Evolutionary conservation across 2,329 filamentous ascomycete genomes (phyloP).

Genomic region (Aphanocladium album): DNA sequence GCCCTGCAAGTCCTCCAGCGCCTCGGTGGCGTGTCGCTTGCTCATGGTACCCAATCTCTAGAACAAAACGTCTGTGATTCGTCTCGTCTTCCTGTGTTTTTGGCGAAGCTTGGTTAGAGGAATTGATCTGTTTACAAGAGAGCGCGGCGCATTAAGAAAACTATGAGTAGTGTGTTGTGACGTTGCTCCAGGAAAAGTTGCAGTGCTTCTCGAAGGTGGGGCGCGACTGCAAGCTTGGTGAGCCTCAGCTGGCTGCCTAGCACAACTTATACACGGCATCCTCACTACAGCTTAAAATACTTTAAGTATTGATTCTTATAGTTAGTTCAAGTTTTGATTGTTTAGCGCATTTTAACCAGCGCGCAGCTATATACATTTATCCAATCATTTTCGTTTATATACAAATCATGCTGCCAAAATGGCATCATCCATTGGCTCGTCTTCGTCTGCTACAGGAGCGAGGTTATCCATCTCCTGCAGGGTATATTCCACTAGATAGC

Average conservation of each 20-base stretch:
- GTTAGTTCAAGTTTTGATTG: not conserved
- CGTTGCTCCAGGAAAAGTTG: not conserved
- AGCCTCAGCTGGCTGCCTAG: not conserved
- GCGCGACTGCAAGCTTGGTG: not conserved
- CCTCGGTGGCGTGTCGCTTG: conserved; percentile 57
- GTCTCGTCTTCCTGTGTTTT: not conserved
- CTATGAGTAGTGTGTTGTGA: not conserved
- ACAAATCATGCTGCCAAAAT: conserved; percentile 34
- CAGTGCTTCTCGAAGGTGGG: conserved; percentile 1
- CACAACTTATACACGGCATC: not conserved
- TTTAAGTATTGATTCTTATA: not conserved
- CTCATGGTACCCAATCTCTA: conserved; percentile 27
- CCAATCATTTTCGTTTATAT: not conserved
- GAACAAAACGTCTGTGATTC: not conserved
- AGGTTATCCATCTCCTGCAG: conserved; percentile 85
- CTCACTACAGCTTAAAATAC: too few species aligned
- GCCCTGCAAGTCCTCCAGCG: conserved; percentile 52
- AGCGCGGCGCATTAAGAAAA: not conserved
- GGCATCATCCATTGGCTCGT: conserved; percentile 33
- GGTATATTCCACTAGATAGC: conserved; percentile 90
- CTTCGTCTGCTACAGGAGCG: conserved; percentile 37
- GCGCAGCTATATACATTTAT: conserved; percentile 2
- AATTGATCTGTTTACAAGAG: not conserved
- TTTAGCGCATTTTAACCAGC: too few species aligned
- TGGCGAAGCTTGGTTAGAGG: not conserved